A percentile compares a stretch with the other conserved stretches of the same genome.
Evolutionary conservation across 2,329 filamentous ascomycete species (phyloP).

Genomic region (Neophaeococcomyces mojaviensis): DNA sequence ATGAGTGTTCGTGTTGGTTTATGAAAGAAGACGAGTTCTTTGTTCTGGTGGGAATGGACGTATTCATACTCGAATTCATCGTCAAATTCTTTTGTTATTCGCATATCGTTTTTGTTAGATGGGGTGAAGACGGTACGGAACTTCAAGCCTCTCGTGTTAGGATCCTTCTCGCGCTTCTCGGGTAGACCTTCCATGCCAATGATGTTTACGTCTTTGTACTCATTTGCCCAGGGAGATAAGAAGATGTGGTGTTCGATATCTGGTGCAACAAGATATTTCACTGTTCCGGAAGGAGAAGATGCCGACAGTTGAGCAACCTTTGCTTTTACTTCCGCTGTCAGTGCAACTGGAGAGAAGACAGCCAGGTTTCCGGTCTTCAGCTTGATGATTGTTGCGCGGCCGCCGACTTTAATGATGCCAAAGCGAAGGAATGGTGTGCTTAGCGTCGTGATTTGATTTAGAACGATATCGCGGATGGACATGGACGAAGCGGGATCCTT

Average conservation of each 20-base stretch:
- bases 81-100: too few relatives aligned
- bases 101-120: constrained; percentile 50
- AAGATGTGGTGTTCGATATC: constrained; percentile 96
- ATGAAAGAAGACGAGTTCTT: constrained; percentile 82
- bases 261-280: constrained; percentile 78
- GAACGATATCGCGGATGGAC: constrained; percentile 79
- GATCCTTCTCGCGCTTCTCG: constrained; percentile 65
- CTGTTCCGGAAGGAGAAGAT: constrained; percentile 57
- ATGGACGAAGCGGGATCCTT: constrained; percentile 71
- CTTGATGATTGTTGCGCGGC: constrained; percentile 75
- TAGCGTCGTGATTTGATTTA: constrained; percentile 50
- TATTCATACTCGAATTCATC: constrained; percentile 80
- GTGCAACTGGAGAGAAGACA: constrained; percentile 83
- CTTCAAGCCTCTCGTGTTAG: constrained; percentile 47
- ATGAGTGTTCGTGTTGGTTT: constrained; percentile 72
- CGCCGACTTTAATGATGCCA: constrained; percentile 73
- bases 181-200: constrained; percentile 75
- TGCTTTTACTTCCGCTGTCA: constrained; percentile 65
- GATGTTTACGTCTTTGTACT: constrained; percentile 70
- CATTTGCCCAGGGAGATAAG: constrained; percentile 72
- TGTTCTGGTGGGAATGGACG: constrained; percentile 70
- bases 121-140: constrained; percentile 63
- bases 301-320: constrained; percentile 46
- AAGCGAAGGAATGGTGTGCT: constrained; percentile 79
- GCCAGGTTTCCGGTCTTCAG: constrained; percentile 70